phyloP scores from a whole-genome alignment of 1,139 yeast genomes.

The Meyerozyma elateridarum region DNA sequence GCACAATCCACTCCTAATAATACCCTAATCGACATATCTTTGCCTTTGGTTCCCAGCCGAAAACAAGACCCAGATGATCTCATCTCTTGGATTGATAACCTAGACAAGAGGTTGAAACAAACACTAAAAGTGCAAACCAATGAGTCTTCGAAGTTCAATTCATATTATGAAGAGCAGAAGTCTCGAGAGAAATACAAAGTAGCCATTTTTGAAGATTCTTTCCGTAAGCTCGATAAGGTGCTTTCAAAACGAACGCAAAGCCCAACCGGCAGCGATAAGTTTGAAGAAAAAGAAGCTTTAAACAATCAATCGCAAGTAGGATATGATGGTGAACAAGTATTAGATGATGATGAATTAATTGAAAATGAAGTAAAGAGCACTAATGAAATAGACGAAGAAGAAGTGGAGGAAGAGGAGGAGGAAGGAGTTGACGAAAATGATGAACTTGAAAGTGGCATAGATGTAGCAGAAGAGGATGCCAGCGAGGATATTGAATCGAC shows the following conservation, averaged over 20 bases:
- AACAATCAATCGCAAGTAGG: no score
- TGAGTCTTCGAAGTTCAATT: constrained; percentile 31
- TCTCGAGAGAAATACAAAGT: constrained; percentile 22
- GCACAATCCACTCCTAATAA: constrained; percentile 1
- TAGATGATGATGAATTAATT: not conserved
- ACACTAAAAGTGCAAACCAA: constrained; percentile 35
- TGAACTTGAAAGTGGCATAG: not conserved
- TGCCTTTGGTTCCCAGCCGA: not conserved
- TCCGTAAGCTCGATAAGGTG: not conserved
- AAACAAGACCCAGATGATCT: constrained; percentile 26
- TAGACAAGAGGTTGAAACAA: constrained; percentile 37
- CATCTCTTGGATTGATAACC: constrained; percentile 48
- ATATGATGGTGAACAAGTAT: no score
- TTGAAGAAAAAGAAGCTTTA: no score
- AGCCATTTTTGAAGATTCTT: constrained; percentile 23
- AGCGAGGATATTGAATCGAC: constrained; percentile 5
- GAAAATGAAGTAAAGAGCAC: not conserved
- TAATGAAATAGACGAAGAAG: not conserved
- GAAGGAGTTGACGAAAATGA: not conserved
- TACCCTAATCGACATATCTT: not conserved
- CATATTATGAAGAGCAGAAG: constrained; percentile 25
- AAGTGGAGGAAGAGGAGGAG: not conserved
- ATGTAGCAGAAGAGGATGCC: constrained; percentile 3
- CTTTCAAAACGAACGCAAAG: constrained; percentile 1
- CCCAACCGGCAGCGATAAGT: no score